These are phyloP conservation scores for Claviceps sp. DNA, from an alignment of 2,329 filamentous ascomycete genomes.

Conservation along the genomic window DNA sequence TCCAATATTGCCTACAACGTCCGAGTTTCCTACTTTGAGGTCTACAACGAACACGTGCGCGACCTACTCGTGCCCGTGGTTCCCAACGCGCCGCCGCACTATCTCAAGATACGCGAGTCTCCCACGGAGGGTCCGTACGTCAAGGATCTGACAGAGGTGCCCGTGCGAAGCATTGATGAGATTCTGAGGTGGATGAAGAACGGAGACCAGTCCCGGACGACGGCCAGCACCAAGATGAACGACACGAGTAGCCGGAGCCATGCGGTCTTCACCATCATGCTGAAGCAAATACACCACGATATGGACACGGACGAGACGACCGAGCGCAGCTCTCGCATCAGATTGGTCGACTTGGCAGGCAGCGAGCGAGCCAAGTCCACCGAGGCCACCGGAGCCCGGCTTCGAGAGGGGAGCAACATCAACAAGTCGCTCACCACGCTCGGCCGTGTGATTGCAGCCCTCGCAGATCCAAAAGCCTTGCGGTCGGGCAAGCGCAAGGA, in stretches of 20 bases:
- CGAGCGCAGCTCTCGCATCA: conserved; percentile 83
- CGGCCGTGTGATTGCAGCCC: conserved; percentile 85
- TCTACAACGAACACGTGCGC: conserved; percentile 98
- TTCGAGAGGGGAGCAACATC: conserved; percentile 94
- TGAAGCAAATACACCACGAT: conserved; percentile 97
- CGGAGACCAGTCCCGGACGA: conserved; percentile 78
- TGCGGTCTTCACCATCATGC: conserved; percentile 92
- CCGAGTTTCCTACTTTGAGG: conserved; percentile 95
- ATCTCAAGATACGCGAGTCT: conserved; percentile 94
- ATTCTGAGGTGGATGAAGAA: conserved; percentile 83
- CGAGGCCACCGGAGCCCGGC: conserved; percentile 79
- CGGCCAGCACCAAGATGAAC: conserved; percentile 97
- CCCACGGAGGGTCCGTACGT: conserved; percentile 93
- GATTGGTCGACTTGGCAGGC: conserved; percentile 86
- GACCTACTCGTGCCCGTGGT: conserved; percentile 70
- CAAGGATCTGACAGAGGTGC: conserved; percentile 88
- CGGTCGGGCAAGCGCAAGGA: conserved; percentile 43
- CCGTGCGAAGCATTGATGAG: conserved; percentile 75
- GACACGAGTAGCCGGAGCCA: conserved; percentile 94
- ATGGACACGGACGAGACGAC: conserved; percentile 96
- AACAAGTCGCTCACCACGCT: conserved; percentile 97
- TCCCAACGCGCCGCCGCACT: conserved; percentile 63
- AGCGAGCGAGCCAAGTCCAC: conserved; percentile 92
- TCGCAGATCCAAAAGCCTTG: conserved; percentile 55
- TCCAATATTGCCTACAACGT: conserved; percentile 95